Base-by-base conservation (phyloP, 2,329 filamentous ascomycete species). In the Scedosporium boydii region DNA sequence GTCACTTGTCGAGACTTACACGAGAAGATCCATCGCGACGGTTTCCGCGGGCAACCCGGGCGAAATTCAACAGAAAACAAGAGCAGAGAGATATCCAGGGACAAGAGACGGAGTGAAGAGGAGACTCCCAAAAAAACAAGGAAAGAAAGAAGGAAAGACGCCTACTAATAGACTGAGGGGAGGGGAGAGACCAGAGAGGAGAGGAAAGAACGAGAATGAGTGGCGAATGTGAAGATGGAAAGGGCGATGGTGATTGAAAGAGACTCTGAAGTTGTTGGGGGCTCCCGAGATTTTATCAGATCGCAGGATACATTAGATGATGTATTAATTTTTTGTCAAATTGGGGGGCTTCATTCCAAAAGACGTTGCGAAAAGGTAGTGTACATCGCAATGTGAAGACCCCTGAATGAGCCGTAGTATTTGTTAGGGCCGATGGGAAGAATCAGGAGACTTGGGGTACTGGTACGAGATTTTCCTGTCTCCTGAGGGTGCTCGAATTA, bases 21-120 rank as follows among this genome's bases (percentile, higher is more conserved):
- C 51, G 60, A 57, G 29, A 26, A 38, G 5, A 9, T 61, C 60
- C 60, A 61, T 61, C 34, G 60, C 51, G 60, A 44, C 34, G 42
- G 58, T 34, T 14, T 42, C 29, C 34, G 57, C n/a, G 42, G 18
- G 29, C n/a, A 42, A n/a, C 57, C 29, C 18, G 34, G 57, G 23
- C 7, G 42, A 23, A 23, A 34, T 46, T 29, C 26, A 58, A 58
- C 55, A 58, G 29, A 38, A 58, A 34, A 14, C 18, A 38, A 9
- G 55, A 58, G 55, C 3, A 38, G 55, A 38, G 55, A 14, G 27
- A 58, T 29, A 57, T 14, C 1, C 21, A 48, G 44, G 21, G 44
- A 41, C n/a, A 48, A 48, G 3, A 21, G 14, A 41, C 21, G 53
- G 23, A 51, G 14, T 51, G 16, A 29, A 27, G 58, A 59, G 41